These are phyloP conservation scores for Vigna angularis DNA, from an alignment of 306 rosid species.

Conservation along the genomic window DNA sequence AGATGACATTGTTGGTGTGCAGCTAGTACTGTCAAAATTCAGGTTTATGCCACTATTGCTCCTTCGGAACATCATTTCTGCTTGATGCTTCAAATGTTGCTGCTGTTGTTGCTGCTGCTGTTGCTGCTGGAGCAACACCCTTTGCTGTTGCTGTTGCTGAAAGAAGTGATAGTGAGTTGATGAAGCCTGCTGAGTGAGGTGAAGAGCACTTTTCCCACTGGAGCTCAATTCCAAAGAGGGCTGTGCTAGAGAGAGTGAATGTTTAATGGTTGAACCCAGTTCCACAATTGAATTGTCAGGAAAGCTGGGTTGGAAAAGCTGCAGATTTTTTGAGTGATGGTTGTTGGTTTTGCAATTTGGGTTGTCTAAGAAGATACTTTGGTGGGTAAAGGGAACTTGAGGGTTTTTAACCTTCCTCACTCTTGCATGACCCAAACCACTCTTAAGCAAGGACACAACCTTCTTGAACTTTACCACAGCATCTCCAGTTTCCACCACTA, in stretches of 20 bases:
- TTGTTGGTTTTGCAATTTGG: constrained; percentile 57
- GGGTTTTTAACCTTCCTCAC: constrained; percentile 67
- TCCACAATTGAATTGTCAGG: constrained; percentile 68
- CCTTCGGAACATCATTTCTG: constrained; percentile 80
- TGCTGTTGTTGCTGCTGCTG: constrained; percentile 78
- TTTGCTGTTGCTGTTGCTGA: constrained; percentile 80
- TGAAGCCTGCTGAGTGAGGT: constrained; percentile 57
- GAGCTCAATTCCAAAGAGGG: constrained; percentile 74
- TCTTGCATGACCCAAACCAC: constrained; percentile 87
- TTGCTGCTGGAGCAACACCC: constrained; percentile 62
- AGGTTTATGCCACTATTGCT: constrained; percentile 79
- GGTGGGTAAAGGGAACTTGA: constrained; percentile 66
- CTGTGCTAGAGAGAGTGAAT: constrained; percentile 62
- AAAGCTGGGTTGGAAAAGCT: constrained; percentile 57
- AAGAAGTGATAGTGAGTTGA: constrained; percentile 66
- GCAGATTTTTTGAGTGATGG: constrained; percentile 52
- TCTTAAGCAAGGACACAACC: constrained; percentile 81
- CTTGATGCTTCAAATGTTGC: constrained; percentile 73
- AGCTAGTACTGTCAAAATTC: constrained; percentile 87
- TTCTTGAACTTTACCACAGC: constrained; percentile 87
- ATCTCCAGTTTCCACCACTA: constrained; percentile 81
- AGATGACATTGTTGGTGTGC: constrained; percentile 95
- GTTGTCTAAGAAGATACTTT: constrained; percentile 69
- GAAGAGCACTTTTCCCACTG: constrained; percentile 75
- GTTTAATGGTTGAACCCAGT: constrained; percentile 51